Conservation (phyloP, 805 yeast species). For the Yarrowia phangngaensis region DNA sequence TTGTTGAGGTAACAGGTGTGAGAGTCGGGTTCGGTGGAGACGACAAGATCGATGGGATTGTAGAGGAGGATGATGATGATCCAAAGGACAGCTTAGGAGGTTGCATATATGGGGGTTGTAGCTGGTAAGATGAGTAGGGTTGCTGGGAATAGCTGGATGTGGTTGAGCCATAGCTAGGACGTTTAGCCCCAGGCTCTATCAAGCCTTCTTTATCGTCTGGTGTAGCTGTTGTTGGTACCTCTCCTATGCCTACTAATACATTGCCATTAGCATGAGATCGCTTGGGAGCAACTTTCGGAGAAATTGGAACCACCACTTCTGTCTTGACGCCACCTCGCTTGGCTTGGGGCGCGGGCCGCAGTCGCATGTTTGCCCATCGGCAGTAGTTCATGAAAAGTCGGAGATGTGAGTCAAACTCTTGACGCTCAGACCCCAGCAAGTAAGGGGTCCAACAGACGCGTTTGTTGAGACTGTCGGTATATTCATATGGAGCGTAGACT, state of each 20-base stretch:
- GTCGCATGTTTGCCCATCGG: constrained; percentile 26
- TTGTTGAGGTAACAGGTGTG: too few species aligned
- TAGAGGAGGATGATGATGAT: background rate
- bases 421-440: constrained; percentile 35
- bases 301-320: constrained; percentile 11
- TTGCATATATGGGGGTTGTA: constrained; percentile 4
- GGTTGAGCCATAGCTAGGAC: constrained; percentile 3
- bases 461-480: constrained; percentile 36
- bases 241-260: too few species aligned
- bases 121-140: constrained; percentile 9
- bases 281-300: too few species aligned
- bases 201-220: background rate
- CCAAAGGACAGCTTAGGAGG: background rate
- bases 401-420: constrained; percentile 35
- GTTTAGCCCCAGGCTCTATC: too few species aligned
- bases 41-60: background rate
- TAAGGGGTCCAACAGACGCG: constrained; percentile 37
- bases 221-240: too few species aligned
- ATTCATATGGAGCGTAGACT: constrained; percentile 35
- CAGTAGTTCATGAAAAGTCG: constrained; percentile 29
- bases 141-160: too few species aligned
- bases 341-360: constrained; percentile 19
- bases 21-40: too few species aligned
- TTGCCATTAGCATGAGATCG: too few species aligned
- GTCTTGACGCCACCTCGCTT: constrained; percentile 12